Evolutionary conservation across 108 stramenopile species (phyloP).

Genomic region (Cyclostephanos invisitatus): DNA sequence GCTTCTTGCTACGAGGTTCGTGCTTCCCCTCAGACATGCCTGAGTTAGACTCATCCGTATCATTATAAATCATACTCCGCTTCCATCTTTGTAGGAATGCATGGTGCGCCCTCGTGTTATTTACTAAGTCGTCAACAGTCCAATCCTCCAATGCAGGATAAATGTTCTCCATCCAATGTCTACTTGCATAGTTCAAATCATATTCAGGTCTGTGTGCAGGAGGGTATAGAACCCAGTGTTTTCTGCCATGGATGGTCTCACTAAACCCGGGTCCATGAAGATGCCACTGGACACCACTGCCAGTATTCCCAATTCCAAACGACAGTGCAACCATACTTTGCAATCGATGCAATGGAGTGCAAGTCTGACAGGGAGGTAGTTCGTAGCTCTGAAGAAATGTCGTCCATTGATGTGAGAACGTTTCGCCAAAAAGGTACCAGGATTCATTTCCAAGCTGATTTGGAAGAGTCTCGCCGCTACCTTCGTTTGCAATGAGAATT

Average conservation of each 20-base stretch:
- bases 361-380: constrained; percentile 73
- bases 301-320: constrained; percentile 83
- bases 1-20: constrained; percentile 52
- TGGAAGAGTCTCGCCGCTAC: constrained; percentile 52
- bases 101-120: constrained; percentile 16
- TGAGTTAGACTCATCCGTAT: constrained; percentile 33
- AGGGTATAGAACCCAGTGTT: constrained; percentile 78
- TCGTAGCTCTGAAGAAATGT: constrained; percentile 52
- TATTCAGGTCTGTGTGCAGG: constrained; percentile 53
- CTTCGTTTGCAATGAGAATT: constrained; percentile 23
- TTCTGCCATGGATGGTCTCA: constrained; percentile 70
- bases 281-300: constrained; percentile 90
- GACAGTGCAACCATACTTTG: constrained; percentile 57
- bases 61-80: neutral
- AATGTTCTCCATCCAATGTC: constrained; percentile 83
- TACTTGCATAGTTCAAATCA: constrained; percentile 70
- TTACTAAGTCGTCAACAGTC: constrained; percentile 26
- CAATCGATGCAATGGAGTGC: constrained; percentile 39
- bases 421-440: constrained; percentile 91
- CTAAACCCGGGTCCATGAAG: constrained; percentile 80
- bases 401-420: constrained; percentile 69
- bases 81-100: constrained; percentile 26
- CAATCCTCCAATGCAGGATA: constrained; percentile 50
- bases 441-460: constrained; percentile 74
- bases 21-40: constrained; percentile 52